Evolutionary conservation across 176 grass and related monocot genomes (phyloP).

Genomic region (Chrysopogon serrulatus): DNA sequence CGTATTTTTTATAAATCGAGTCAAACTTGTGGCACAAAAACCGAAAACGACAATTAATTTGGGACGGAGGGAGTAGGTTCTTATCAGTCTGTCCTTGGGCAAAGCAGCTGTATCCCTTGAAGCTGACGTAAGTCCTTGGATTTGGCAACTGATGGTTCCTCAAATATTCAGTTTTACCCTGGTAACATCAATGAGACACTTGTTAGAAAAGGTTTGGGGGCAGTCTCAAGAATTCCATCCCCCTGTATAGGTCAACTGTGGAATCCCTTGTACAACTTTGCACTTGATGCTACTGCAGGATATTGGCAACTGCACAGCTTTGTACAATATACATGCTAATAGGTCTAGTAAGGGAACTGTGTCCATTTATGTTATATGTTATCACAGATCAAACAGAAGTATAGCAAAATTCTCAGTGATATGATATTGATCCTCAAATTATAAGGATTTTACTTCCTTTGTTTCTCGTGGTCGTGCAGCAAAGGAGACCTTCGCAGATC

Average conservation of each 20-base stretch:
- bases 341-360: background rate
- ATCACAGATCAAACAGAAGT: background rate
- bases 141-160: constrained; percentile 64
- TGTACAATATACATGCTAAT: too few species aligned
- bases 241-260: background rate
- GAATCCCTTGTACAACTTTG: too few species aligned
- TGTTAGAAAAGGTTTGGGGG: background rate
- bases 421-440: background rate
- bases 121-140: constrained; percentile 57
- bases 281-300: too few species aligned
- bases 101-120: constrained; percentile 64
- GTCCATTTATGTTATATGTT: background rate
- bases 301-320: too few species aligned
- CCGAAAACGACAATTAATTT: too few species aligned
- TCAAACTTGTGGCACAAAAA: too few species aligned
- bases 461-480: background rate
- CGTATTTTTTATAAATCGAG: too few species aligned
- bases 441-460: background rate
- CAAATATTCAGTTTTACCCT: constrained; percentile 59
- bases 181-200: background rate
- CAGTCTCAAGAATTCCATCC: background rate
- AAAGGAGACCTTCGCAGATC: background rate
- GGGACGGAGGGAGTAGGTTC: too few species aligned
- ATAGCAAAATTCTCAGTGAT: background rate
- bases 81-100: constrained; percentile 57